Evolutionary conservation across 164 flowering plant species (phyloP), one percentile per base, ranked within the genome.

Genomic region (Umbilicus rupestris): DNA sequence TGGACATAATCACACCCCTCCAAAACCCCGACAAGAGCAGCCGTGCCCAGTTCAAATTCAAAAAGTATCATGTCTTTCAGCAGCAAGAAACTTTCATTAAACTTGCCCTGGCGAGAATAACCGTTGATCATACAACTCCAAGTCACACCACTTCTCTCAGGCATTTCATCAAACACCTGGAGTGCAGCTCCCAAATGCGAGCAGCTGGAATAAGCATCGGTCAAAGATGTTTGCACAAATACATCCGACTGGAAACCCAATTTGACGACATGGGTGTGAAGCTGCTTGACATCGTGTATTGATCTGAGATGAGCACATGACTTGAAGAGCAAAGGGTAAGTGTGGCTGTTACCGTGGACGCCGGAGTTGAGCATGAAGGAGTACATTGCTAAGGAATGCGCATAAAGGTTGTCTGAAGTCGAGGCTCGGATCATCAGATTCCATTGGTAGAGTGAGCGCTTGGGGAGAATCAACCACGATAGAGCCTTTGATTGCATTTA

Each of bases 111-210:
- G 22, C 72, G 72, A 45, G 69, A 73, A 46, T 78, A 74, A 11
- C 73, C 78, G 47, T 79, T 67, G 45, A 80, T 73, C 69, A 78
- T 76, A 8, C 78, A 62, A 52, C 78, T 78, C 77, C 77, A 80
- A 50, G 80, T 67, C 50, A 77, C 72, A 14, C 72, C 35, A 58
- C 60, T 80, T 73, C 66, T 71, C 0, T 57, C 1, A 8, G 75
- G 62, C 79, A 78, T 80, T 77, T 80, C 76, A 30, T 80, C 83
- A 16, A 80, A 80, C 69, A 80, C 20, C 17, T 46, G 72, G 22
- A 74, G 67, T 26, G 84, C 49, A 67, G 66, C 44, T 24, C 17
- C 37, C 60, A 75, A 44, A 44, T 62, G 33, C 10, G 67, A 66
- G 69, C 73, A 71, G 66, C 72, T 71, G 0, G 75, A 68, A 31